Conservation (phyloP, 116 monocot genomes). For the Trichopus zeylanicus region DNA sequence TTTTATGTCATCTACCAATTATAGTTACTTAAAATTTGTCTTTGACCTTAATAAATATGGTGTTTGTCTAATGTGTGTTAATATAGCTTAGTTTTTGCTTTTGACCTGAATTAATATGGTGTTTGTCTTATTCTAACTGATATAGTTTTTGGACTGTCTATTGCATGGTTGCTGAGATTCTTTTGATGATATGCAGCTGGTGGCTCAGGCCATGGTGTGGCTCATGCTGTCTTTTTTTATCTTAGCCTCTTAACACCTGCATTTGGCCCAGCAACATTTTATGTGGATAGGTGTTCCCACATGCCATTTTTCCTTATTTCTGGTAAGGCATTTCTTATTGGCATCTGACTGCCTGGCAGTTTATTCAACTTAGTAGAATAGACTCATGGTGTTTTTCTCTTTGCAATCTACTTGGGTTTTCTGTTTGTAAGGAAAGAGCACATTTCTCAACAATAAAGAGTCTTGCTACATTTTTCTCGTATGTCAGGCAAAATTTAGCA, state of each 20-base stretch:
- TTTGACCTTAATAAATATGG: no score
- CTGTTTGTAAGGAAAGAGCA: not conserved
- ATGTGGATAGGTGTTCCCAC: slow-evolving; percentile 64
- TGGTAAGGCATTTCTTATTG: slow-evolving; percentile 34
- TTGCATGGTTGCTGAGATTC: slow-evolving; percentile 2
- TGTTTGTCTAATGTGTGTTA: not conserved
- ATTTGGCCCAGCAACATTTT: slow-evolving; percentile 94
- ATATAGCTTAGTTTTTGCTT: not conserved
- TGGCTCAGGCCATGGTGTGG: slow-evolving; percentile 95
- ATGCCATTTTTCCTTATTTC: slow-evolving; percentile 88
- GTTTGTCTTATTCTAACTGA: not conserved
- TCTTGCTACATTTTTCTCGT: no score
- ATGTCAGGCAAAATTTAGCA: no score
- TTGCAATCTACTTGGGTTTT: not conserved
- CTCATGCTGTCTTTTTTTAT: slow-evolving; percentile 97
- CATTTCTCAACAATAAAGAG: no score
- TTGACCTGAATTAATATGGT: not conserved
- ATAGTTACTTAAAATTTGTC: no score
- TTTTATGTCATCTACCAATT: no score
- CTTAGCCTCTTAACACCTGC: slow-evolving; percentile 96
- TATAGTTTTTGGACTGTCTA: not conserved
- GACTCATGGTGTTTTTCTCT: not conserved
- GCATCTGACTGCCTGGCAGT: not conserved
- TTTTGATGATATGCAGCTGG: slow-evolving; percentile 73
- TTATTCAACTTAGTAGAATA: not conserved